Base-by-base conservation (phyloP, 169 alveolate species). In the Plasmodium gonderi region DNA sequence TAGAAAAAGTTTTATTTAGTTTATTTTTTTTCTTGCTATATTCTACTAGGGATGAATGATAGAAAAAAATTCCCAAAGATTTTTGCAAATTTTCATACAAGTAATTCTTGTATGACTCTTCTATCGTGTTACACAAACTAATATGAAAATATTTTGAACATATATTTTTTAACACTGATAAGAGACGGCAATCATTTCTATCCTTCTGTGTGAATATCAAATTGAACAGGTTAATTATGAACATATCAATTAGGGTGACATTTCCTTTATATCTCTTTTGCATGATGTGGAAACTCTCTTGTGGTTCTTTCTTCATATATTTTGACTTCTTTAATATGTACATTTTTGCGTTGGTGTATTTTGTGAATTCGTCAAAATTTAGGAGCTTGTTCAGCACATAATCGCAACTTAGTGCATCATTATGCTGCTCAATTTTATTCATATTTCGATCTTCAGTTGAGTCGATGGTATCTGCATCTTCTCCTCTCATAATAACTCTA, bases 211-310 rank as follows among this genome's bases (percentile, higher is more conserved):
- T 54, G 42, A 83, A 83, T 47, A 83, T 69, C 60, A 83, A 23
- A 72, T 83, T 83, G 67, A 83, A 83, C 20, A 83, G 17, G 40
- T 83, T 83, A 31, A 83, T 31, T n/a, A 83, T 40, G 20, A 83
- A 83, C 65, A 83, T 44, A 72, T 83, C 92, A 3, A 83, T 74
- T n/a, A 83, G 20, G 0, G 83, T 83, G 17, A 83, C 64, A 83
- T 36, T 72, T 68, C 83, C 92, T 83, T 51, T 68, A 38, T 69
- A 72, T 83, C 17, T 72, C 26, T 83, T 83, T 69, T 36, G 51
- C 38, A 33, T 42, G n/a, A 72, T 14, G 11, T 29, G 26, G 9
- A 14, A 33, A 49, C 14, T 40, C 44, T 76, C 60, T 72, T 26
- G n/a, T 8, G 11, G 17, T 33, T 38, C 33, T 42, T 51, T 33